Base-by-base conservation (phyloP, 2,329 filamentous ascomycete species). In the Phialocephala subalpina region DNA sequence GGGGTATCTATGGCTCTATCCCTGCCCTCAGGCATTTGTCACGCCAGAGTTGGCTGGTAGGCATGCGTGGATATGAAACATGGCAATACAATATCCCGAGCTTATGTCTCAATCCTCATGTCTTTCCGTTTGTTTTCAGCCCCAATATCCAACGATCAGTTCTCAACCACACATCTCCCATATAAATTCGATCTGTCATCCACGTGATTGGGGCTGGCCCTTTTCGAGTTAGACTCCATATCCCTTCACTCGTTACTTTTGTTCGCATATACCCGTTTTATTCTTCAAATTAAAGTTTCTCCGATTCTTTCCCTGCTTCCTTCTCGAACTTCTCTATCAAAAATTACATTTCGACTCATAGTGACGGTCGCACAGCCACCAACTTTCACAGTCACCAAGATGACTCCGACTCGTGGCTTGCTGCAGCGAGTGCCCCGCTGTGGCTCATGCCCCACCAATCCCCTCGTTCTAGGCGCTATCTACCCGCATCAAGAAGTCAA, bases 301-400 rank as follows among this genome's bases (percentile, higher is more conserved):
- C 18, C 18, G 38, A 14, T 49, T 49, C 11, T 49, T 22, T 49
- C 7, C 45, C 22, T 4, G 8, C 5, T 49, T 4, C 38, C 9
- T 49, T 49, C 45, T 14, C 11, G 4, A 49, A 49, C 8, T 49
- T 3, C 18, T 11, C n/a, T 27, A 16, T 20, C n/a, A n/a, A n/a
- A 49, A 8, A 25, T 49, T 25, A 16, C 40, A 52, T 14, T 7
- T 53, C 49, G 49, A 53, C 49, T 53, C 49, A 53, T 53, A 29
- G 49, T 53, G 49, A 53, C 12, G 14, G 27, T n/a, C 2, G 14
- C 49, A 53, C 25, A 53, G 49, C 49, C 49, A 53, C 49, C 49
- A 53, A 33, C n/a, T 6, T n/a, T 9, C 14, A 29, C 25, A 29
- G 49, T 27, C 27, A 29, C 49, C 4, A 53, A 11, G 25, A 53